Evolutionary conservation across 805 yeast genomes (phyloP).

Genomic region (Zygoascus biomembranicola): DNA sequence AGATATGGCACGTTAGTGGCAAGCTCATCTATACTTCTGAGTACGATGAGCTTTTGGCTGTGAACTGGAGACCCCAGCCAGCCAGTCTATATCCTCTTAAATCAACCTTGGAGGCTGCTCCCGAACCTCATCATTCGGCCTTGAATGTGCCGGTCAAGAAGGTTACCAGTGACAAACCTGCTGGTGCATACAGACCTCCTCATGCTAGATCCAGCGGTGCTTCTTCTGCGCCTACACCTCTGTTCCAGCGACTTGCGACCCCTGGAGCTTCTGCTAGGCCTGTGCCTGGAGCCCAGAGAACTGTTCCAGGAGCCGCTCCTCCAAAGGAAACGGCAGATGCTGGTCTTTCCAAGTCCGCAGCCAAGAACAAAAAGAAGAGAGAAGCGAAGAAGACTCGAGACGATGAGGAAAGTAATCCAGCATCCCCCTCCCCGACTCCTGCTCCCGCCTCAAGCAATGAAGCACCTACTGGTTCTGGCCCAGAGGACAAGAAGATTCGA

Average conservation of each 20-base stretch:
- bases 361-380: constrained; percentile 70
- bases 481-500: constrained; percentile 90
- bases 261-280: constrained; percentile 6
- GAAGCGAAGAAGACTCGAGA: constrained; percentile 24
- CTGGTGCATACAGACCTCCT: constrained; percentile 95
- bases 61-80: constrained; percentile 74
- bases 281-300: constrained; percentile 17
- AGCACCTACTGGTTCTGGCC: constrained; percentile 15
- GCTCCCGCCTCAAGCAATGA: constrained; percentile 27
- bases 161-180: constrained; percentile 38
- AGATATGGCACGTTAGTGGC: constrained; percentile 90
- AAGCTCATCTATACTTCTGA: constrained; percentile 69
- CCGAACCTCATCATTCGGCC: constrained; percentile 66
- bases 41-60: constrained; percentile 70
- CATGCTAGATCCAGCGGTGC: constrained; percentile 60
- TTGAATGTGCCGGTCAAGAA: constrained; percentile 28
- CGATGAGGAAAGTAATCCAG: constrained; percentile 2
- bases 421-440: constrained; percentile 23
- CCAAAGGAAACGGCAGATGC: constrained; percentile 49
- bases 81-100: constrained; percentile 47
- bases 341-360: constrained; percentile 54
- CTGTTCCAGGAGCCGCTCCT: constrained; percentile 11
- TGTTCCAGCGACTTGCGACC: constrained; percentile 18
- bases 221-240: constrained; percentile 24
- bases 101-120: constrained; percentile 35